These are phyloP conservation scores for Pugionium dolabratum DNA, from an alignment of 345 rosid genomes.

Conservation along the genomic window DNA sequence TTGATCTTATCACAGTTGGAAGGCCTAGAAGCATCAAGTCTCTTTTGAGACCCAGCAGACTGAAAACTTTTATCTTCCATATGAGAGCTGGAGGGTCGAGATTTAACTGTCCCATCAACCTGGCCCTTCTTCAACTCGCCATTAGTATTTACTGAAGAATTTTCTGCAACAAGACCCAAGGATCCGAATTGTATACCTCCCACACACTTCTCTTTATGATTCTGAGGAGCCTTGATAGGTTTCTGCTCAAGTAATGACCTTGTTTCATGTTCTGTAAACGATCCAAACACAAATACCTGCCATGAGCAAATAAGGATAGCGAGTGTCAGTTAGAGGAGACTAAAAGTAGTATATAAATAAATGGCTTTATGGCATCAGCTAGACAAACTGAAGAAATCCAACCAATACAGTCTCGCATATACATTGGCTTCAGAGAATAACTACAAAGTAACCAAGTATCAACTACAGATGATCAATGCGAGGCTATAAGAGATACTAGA, in stretches of 20 bases:
- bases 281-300: constrained; percentile 76
- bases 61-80: constrained; percentile 37
- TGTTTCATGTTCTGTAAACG: constrained; percentile 90
- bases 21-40: constrained; percentile 34
- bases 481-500: not conserved
- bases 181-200: constrained; percentile 62
- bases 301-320: constrained; percentile 2
- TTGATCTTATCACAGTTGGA: constrained; percentile 25
- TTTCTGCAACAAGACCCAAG: constrained; percentile 42
- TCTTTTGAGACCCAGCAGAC: constrained; percentile 17
- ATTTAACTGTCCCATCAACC: constrained; percentile 37
- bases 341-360: not conserved
- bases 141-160: constrained; percentile 44
- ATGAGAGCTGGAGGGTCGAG: constrained; percentile 41
- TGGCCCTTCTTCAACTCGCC: constrained; percentile 43
- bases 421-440: not conserved
- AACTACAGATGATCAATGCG: no score
- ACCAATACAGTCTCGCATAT: not conserved
- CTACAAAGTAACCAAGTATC: not conserved
- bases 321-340: constrained; percentile 15
- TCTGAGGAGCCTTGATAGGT: constrained; percentile 42
- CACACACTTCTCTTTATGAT: constrained; percentile 44
- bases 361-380: not conserved
- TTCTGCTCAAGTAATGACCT: constrained; percentile 52
- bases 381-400: not conserved